Evolutionary conservation across 2,329 filamentous ascomycete species (phyloP).

Genomic region (Trichothecium roseum): DNA sequence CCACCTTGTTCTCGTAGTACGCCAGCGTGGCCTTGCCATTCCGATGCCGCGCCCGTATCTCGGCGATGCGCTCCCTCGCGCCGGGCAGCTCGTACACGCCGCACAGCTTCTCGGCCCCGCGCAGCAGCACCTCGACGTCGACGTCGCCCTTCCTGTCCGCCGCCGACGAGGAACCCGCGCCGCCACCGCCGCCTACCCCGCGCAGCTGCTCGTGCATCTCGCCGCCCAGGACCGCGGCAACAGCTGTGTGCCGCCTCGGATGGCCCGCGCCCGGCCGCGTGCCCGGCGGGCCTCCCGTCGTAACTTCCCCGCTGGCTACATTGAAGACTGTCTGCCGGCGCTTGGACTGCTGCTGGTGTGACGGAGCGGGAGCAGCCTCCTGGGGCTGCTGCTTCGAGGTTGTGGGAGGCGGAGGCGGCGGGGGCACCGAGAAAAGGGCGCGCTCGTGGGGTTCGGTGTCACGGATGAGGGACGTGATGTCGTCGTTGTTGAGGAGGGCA

Average conservation of each 20-base stretch:
- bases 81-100: constrained; percentile 78
- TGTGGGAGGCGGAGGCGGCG: constrained; percentile 49
- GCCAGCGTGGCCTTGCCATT: constrained; percentile 63
- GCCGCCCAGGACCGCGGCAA: constrained; percentile 78
- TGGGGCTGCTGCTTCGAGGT: constrained; percentile 21
- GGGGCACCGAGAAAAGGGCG: constrained; percentile 85
- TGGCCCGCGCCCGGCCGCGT: constrained; percentile 29
- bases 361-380: constrained; percentile 26
- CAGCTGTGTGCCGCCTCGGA: constrained; percentile 66
- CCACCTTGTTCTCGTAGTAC: constrained; percentile 72
- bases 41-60: constrained; percentile 59
- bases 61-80: constrained; percentile 64
- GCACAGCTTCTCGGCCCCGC: constrained; percentile 83
- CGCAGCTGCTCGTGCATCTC: constrained; percentile 77
- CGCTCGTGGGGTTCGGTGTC: constrained; percentile 93
- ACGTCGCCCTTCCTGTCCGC: constrained; percentile 52
- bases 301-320: constrained; percentile 52
- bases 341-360: constrained; percentile 11
- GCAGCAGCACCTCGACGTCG: constrained; percentile 75
- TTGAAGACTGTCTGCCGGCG: constrained; percentile 58
- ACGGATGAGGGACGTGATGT: constrained; percentile 89
- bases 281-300: constrained; percentile 37
- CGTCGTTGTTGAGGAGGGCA: constrained; percentile 74
- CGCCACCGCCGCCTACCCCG: constrained; percentile 31
- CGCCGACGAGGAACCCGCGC: too few species aligned